phyloP scores from a whole-genome alignment of 140 eudicot genomes.

The Cichorium intybus region DNA sequence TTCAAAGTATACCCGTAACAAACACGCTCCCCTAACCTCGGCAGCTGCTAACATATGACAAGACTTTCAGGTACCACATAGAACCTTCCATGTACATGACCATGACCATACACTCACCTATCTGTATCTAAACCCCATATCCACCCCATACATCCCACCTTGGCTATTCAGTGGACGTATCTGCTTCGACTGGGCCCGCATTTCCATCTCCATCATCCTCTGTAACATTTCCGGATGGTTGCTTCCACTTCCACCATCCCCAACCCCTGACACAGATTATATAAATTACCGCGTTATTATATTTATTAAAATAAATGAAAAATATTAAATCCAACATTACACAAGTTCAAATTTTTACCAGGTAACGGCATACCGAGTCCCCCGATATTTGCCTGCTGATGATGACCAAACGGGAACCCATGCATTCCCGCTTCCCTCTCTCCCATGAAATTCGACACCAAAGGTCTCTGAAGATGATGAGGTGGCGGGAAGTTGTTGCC shows the following conservation, averaged over 20 bases:
- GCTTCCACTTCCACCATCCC: slow-evolving; percentile 41
- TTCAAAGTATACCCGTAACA: slow-evolving; percentile 14
- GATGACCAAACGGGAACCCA: slow-evolving; percentile 69
- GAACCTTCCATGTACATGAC: slow-evolving; percentile 22
- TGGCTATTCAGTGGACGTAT: slow-evolving; percentile 15
- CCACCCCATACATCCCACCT: slow-evolving; percentile 50
- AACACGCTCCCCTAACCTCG: slow-evolving; percentile 3
- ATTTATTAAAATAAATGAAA: too few species aligned
- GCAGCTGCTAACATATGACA: neutral
- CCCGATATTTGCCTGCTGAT: slow-evolving; percentile 49
- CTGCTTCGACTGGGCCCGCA: slow-evolving; percentile 53
- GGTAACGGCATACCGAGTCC: slow-evolving; percentile 66
- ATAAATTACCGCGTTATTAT: too few species aligned
- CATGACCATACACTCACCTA: slow-evolving; percentile 25
- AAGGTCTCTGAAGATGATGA: slow-evolving; percentile 64
- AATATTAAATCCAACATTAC: too few species aligned
- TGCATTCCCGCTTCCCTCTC: slow-evolving; percentile 59
- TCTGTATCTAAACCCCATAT: slow-evolving; percentile 65
- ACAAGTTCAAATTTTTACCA: slow-evolving; percentile 30
- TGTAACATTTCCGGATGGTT: slow-evolving; percentile 71
- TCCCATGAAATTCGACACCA: slow-evolving; percentile 39
- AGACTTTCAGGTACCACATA: slow-evolving; percentile 17
- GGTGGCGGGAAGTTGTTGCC: slow-evolving; percentile 55
- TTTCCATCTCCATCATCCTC: slow-evolving; percentile 80
- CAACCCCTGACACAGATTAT: slow-evolving; percentile 32